These are phyloP conservation scores for Xylariaceae sp. DNA, from an alignment of 2,329 filamentous ascomycete species.

Conservation along the genomic window DNA sequence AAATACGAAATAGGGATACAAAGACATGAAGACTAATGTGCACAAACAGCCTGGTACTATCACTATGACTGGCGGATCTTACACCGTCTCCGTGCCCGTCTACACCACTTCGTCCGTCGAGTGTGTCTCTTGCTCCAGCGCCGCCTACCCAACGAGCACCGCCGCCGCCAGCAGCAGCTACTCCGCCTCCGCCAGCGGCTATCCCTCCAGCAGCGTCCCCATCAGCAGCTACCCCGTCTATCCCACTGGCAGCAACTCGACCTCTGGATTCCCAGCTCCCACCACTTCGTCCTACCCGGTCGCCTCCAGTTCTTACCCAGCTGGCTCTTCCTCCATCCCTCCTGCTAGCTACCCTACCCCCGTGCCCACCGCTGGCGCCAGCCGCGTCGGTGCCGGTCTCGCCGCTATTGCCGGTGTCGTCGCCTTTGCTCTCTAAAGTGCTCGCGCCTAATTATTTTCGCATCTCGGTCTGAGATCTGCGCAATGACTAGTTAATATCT, in stretches of 20 bases:
- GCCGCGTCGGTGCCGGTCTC: constrained; percentile 55
- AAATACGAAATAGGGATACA: neutral
- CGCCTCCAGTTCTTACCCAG: neutral
- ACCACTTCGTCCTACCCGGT: neutral
- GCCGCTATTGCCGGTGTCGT: constrained; percentile 58
- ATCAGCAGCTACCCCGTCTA: constrained; percentile 20
- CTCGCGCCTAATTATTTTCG: constrained; percentile 28
- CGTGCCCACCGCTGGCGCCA: constrained; percentile 52
- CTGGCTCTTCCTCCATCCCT: constrained; percentile 3
- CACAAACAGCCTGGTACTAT: constrained; percentile 55
- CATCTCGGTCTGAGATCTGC: constrained; percentile 37
- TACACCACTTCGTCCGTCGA: constrained; percentile 43
- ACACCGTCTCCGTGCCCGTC: constrained; percentile 61
- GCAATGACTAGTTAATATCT: constrained; percentile 38
- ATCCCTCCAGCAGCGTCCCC: constrained; percentile 3
- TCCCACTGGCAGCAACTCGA: constrained; percentile 18
- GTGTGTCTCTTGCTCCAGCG: constrained; percentile 32
- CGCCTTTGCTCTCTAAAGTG: constrained; percentile 55
- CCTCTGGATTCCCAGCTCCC: neutral
- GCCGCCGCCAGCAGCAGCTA: constrained; percentile 28
- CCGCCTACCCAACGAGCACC: constrained; percentile 27
- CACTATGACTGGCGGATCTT: constrained; percentile 69
- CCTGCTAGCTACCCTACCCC: constrained; percentile 20
- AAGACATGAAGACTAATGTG: constrained; percentile 27
- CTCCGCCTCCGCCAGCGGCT: constrained; percentile 10